Conservation (phyloP, 257 asterid species). For the Solanum pennellii region DNA sequence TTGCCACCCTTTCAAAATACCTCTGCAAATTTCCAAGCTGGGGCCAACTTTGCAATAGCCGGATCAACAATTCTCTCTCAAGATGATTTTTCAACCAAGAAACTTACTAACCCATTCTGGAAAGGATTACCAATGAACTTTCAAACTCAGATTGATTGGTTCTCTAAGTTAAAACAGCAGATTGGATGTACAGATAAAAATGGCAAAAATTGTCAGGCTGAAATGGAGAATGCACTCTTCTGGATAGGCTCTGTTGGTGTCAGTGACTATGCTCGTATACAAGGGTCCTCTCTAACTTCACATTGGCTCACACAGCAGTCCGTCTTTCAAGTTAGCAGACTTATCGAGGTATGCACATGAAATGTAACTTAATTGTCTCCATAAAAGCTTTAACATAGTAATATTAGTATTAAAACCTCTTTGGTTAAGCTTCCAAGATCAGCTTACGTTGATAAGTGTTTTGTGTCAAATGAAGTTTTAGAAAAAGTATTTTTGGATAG, state of each 20-base stretch:
- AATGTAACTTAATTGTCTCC: neutral
- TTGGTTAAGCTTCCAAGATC: neutral
- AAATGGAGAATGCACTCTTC: conserved; percentile 27
- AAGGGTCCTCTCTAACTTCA: conserved; percentile 6
- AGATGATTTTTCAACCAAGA: neutral
- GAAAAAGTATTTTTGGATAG: neutral
- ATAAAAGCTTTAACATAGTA: neutral
- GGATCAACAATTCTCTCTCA: conserved; percentile 27
- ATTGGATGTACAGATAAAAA: conserved; percentile 11
- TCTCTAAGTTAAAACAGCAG: conserved; percentile 6
- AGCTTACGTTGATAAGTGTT: neutral
- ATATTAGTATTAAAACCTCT: neutral
- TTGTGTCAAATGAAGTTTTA: neutral
- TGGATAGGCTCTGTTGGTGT: conserved; percentile 43
- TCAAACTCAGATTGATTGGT: conserved; percentile 36
- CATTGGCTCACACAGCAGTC: conserved; percentile 18
- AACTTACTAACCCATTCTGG: conserved; percentile 18
- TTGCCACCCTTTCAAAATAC: conserved; percentile 15
- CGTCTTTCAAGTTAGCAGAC: conserved; percentile 3
- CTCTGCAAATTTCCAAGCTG: conserved; percentile 5
- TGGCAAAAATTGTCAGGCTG: conserved; percentile 7
- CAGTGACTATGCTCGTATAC: conserved; percentile 17
- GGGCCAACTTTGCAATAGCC: conserved; percentile 31
- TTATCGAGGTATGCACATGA: conserved; percentile 23
- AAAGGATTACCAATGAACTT: conserved; percentile 13